phyloP scores from a whole-genome alignment of 2,329 filamentous ascomycete species.

The Colletotrichum spinosum region DNA sequence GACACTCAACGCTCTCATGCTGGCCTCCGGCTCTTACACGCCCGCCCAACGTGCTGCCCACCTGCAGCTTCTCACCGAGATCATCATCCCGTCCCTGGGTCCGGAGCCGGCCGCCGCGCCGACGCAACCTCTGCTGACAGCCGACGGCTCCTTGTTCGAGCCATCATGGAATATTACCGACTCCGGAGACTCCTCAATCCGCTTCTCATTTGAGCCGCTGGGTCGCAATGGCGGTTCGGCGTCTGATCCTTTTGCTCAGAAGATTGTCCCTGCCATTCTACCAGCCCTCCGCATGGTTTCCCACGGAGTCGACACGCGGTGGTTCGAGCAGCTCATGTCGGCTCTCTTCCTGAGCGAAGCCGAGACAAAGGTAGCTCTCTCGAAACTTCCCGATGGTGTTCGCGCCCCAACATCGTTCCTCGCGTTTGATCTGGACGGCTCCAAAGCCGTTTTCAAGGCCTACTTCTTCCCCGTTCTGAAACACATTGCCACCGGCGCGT shows the following conservation, averaged over 20 bases:
- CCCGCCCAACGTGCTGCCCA: slow-evolving; percentile 31
- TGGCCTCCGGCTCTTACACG: slow-evolving; percentile 34
- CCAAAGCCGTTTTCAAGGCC: slow-evolving; percentile 40
- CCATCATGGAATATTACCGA: slow-evolving; percentile 37
- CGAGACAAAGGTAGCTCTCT: slow-evolving; percentile 29
- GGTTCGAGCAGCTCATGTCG: slow-evolving; percentile 41
- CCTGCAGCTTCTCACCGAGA: slow-evolving; percentile 31
- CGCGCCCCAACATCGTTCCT: slow-evolving; percentile 42
- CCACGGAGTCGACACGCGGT: slow-evolving; percentile 30
- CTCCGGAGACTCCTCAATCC: slow-evolving; percentile 31
- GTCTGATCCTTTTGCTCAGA: slow-evolving; percentile 35
- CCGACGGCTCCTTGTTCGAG: slow-evolving; percentile 36
- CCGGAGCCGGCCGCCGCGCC: slow-evolving; percentile 30
- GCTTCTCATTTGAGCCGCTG: slow-evolving; percentile 38
- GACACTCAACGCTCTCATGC: slow-evolving; percentile 34
- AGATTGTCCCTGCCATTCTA: slow-evolving; percentile 33
- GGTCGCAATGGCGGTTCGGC: slow-evolving; percentile 33
- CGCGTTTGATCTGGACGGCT: slow-evolving; percentile 42
- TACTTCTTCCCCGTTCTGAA: slow-evolving; percentile 44
- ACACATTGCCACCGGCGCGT: slow-evolving; percentile 39
- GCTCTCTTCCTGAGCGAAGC: slow-evolving; percentile 40
- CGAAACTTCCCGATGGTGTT: slow-evolving; percentile 36
- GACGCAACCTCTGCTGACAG: slow-evolving; percentile 31
- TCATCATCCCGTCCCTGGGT: slow-evolving; percentile 36
- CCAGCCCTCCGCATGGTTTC: slow-evolving; percentile 28